These are phyloP conservation scores for Suillus americanus DNA, from an alignment of 768 basidiomycete genomes.

Conservation along the genomic window DNA sequence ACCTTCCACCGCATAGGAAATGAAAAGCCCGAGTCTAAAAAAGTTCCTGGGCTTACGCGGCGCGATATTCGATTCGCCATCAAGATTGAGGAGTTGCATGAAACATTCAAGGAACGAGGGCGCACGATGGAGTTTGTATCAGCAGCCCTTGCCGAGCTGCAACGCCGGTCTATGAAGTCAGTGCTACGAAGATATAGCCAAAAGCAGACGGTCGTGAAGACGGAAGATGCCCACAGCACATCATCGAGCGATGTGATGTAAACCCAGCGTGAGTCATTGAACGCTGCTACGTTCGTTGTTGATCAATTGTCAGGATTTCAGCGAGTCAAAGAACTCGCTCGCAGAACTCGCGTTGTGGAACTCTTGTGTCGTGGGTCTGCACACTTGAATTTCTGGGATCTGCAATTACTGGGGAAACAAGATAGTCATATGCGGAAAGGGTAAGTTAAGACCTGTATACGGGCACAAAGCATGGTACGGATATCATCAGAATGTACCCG, in stretches of 20 bases:
- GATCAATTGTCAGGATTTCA: background rate
- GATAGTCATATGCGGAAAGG: background rate
- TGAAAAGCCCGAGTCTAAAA: conserved; percentile 14
- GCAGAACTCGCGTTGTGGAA: background rate
- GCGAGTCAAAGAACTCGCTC: background rate
- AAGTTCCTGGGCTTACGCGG: conserved; percentile 44
- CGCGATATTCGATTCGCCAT: conserved; percentile 52
- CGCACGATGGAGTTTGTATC: conserved; percentile 26
- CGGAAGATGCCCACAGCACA: background rate
- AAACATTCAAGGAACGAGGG: conserved; percentile 20
- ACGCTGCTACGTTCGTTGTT: background rate
- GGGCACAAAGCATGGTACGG: background rate
- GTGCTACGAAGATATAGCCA: conserved; percentile 22
- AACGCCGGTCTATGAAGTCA: conserved; percentile 25
- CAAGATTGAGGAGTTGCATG: conserved; percentile 37
- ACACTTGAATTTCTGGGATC: background rate
- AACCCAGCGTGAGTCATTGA: background rate
- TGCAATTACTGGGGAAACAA: background rate
- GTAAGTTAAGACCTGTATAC: background rate
- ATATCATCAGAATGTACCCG: background rate
- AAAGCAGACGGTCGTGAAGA: background rate
- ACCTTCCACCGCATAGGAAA: conserved; percentile 10
- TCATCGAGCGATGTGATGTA: background rate
- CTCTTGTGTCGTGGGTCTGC: background rate
- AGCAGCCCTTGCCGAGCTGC: conserved; percentile 7